A percentile compares a stretch with the other conserved stretches of the same genome.
These are phyloP conservation scores for Forsythia viridissima DNA, from an alignment of 257 asterid genomes.

Conservation along the genomic window DNA sequence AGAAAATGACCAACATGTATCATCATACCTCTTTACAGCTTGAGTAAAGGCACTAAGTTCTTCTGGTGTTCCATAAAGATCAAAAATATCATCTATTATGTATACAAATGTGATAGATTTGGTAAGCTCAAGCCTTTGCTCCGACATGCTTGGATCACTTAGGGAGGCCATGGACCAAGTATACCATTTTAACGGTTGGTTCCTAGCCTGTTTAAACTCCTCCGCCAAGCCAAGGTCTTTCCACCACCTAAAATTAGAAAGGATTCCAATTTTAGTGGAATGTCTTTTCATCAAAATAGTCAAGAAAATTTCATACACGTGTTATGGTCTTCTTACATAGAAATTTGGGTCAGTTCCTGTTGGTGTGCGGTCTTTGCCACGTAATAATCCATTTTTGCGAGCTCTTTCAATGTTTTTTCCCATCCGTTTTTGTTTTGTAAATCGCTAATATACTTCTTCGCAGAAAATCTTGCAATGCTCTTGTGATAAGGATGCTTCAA, in stretches of 20 bases:
- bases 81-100: conserved; percentile 29
- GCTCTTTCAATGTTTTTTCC: not conserved
- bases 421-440: not conserved
- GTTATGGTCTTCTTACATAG: not conserved
- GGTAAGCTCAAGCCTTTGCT: conserved; percentile 23
- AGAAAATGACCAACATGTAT: not conserved
- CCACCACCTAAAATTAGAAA: conserved; percentile 50
- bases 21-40: conserved; percentile 29
- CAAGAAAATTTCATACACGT: not conserved
- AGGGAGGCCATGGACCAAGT: conserved; percentile 35
- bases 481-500: not conserved
- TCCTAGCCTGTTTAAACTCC: conserved; percentile 39
- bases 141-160: conserved; percentile 19
- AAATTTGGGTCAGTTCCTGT: not conserved
- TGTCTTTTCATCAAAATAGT: not conserved
- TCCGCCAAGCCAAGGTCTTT: conserved; percentile 25
- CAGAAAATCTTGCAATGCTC: not conserved
- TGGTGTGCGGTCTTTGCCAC: not conserved
- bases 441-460: not conserved
- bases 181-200: conserved; percentile 42
- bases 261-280: too few relatives aligned
- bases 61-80: conserved; percentile 20
- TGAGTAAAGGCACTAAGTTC: conserved; percentile 27
- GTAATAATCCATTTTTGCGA: not conserved
- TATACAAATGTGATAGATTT: conserved; percentile 33